A percentile compares a stretch with the other conserved stretches of the same genome.
phyloP scores from a whole-genome alignment of 225 moss, liverwort and hornwort species.

The Thuidium tamariscinum region DNA sequence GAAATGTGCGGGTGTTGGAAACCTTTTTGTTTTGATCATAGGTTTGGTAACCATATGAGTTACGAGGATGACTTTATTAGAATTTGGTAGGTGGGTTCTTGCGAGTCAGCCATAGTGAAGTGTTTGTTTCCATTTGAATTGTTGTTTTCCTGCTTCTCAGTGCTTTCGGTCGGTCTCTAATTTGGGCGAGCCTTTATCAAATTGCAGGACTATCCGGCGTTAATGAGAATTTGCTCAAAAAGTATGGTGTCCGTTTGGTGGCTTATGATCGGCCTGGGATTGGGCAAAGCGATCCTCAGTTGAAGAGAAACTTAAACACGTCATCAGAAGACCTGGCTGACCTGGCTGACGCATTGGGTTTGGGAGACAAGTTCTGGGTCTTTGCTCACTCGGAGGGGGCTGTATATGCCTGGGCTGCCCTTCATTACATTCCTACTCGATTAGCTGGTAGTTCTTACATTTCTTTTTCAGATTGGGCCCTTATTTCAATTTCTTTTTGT shows the following conservation, averaged over 20 bases:
- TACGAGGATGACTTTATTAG: neutral
- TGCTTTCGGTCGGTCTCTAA: neutral
- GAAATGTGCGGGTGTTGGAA: neutral
- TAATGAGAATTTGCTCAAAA: conserved; percentile 48
- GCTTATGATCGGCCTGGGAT: conserved; percentile 84
- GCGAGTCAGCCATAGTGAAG: neutral
- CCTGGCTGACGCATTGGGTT: conserved; percentile 62
- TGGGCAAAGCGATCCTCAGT: conserved; percentile 83
- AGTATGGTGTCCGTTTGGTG: conserved; percentile 67
- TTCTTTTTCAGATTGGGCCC: neutral
- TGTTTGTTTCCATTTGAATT: neutral
- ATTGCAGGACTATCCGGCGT: conserved; percentile 71
- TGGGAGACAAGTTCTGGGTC: conserved; percentile 82
- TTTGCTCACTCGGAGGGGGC: conserved; percentile 62
- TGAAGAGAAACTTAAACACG: conserved; percentile 47
- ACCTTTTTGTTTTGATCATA: neutral
- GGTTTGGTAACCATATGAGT: neutral
- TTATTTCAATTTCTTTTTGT: neutral
- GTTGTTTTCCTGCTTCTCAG: neutral
- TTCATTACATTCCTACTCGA: conserved; percentile 76
- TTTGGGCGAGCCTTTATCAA: neutral
- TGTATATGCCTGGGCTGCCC: conserved; percentile 81
- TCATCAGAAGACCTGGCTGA: conserved; percentile 79
- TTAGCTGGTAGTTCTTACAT: conserved; percentile 36
- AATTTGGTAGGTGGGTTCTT: neutral